Evolutionary conservation across 352 stramenopile genomes (phyloP).

Genomic region (Phytophthora sojae): DNA sequence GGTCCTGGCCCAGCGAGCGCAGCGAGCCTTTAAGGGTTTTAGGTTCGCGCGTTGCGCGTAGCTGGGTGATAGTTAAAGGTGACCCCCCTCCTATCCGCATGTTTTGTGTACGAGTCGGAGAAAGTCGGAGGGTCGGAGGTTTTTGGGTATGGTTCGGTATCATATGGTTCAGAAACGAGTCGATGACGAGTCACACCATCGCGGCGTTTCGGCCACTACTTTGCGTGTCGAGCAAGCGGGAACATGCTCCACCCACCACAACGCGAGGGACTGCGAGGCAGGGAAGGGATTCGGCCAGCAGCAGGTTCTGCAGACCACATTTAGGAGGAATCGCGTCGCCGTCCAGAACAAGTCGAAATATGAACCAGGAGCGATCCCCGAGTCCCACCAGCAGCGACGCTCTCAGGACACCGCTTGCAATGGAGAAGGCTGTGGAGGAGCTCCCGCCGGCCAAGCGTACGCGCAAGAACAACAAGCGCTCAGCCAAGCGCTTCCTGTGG

Average conservation of each 20-base stretch:
- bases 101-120: too few relatives aligned
- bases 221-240: constrained; percentile 17
- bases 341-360: constrained; percentile 4
- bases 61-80: too few relatives aligned
- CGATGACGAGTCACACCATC: constrained; percentile 9
- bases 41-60: too few relatives aligned
- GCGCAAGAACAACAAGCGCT: constrained; percentile 81
- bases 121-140: too few relatives aligned
- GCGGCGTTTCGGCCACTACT: neutral
- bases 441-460: constrained; percentile 24
- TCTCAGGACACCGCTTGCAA: neutral
- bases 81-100: too few relatives aligned
- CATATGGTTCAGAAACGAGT: constrained; percentile 5
- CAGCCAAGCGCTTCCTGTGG: constrained; percentile 82
- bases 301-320: neutral
- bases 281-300: neutral
- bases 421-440: neutral
- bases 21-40: too few relatives aligned
- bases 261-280: neutral
- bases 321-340: constrained; percentile 13
- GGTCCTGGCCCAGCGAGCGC: too few relatives aligned
- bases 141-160: neutral
- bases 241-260: constrained; percentile 21
- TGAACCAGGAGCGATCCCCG: constrained; percentile 14
- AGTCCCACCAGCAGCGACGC: constrained; percentile 10